Evolutionary conservation across 2,329 filamentous ascomycete genomes (phyloP).

Genomic region (Penicillium sp.): DNA sequence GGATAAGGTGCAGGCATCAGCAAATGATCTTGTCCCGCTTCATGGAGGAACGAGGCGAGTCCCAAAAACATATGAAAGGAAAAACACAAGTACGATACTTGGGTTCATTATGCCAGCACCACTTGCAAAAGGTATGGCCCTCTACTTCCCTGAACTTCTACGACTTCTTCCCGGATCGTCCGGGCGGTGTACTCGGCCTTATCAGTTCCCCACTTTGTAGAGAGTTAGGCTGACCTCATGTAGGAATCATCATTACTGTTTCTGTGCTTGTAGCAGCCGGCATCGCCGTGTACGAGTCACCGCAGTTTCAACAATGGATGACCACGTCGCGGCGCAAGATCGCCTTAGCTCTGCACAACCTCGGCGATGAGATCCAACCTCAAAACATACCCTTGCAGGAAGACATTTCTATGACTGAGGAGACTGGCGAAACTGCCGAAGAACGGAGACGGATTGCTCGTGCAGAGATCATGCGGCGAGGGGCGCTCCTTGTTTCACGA

Average conservation of each 20-base stretch:
- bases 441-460: conserved; percentile 45
- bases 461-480: conserved; percentile 47
- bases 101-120: conserved; percentile 44
- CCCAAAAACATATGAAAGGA: neutral
- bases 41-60: neutral
- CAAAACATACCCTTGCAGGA: conserved; percentile 33
- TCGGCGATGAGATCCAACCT: conserved; percentile 60
- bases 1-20: conserved; percentile 19
- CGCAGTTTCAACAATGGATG: conserved; percentile 62
- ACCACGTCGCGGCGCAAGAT: conserved; percentile 61
- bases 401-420: conserved; percentile 51
- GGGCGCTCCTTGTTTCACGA: conserved; percentile 40
- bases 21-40: conserved; percentile 1
- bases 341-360: conserved; percentile 56
- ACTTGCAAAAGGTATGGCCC: conserved; percentile 47
- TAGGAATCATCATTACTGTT: conserved; percentile 62
- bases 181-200: conserved; percentile 30
- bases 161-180: conserved; percentile 6
- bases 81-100: neutral
- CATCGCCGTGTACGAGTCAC: conserved; percentile 63
- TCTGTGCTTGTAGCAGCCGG: conserved; percentile 61
- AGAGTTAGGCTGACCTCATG: conserved; percentile 16
- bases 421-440: conserved; percentile 43
- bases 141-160: conserved; percentile 1
- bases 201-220: conserved; percentile 23